Conservation (phyloP, 306 rosid genomes). For the Pachyrhizus erosus region DNA sequence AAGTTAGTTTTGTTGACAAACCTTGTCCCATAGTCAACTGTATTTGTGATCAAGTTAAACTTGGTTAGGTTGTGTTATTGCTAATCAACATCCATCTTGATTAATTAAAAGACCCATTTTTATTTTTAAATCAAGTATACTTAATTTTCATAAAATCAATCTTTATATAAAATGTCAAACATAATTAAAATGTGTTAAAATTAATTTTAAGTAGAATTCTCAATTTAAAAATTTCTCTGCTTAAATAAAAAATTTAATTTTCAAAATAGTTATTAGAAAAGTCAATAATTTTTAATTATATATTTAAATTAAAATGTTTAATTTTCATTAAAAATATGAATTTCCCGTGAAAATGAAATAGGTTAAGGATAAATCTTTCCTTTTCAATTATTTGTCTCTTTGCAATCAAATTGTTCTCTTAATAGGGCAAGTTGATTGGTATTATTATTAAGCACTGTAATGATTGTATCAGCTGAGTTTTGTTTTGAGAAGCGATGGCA, state of each 20-base stretch:
- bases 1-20: not conserved
- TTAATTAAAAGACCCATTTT: not conserved
- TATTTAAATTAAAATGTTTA: not conserved
- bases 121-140: too few species aligned
- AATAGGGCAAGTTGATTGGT: slow-evolving; percentile 21
- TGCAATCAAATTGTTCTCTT: slow-evolving; percentile 30
- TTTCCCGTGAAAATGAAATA: not conserved
- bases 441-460: not conserved
- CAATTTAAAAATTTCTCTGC: too few species aligned
- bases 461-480: slow-evolving; percentile 14
- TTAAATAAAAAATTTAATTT: too few species aligned
- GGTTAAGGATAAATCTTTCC: not conserved
- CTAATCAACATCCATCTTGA: not conserved
- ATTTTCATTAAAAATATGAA: not conserved
- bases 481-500: not conserved
- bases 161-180: too few species aligned
- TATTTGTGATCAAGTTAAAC: not conserved
- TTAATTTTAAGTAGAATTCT: too few species aligned
- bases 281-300: not conserved
- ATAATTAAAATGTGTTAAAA: too few species aligned
- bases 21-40: not conserved
- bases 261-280: too few species aligned
- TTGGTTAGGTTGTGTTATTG: not conserved
- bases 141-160: too few species aligned
- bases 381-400: slow-evolving; percentile 43